Conservation (phyloP, 192 early-diverging fungal genomes). For the Coemansia brasiliensis region DNA sequence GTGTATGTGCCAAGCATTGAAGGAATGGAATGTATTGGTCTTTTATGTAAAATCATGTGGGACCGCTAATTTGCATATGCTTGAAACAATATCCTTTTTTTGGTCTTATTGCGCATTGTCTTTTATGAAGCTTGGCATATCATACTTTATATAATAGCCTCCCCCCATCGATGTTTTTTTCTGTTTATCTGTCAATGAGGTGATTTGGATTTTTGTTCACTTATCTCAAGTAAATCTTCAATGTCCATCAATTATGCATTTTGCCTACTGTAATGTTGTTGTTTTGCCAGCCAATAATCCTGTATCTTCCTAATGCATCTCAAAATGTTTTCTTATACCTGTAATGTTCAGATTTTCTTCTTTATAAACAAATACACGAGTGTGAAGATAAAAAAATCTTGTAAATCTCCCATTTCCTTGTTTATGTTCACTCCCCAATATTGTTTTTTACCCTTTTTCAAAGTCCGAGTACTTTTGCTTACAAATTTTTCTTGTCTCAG, state of each 20-base stretch:
- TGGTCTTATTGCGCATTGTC: too few species aligned
- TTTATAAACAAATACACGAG: neutral
- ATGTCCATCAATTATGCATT: conserved; percentile 8
- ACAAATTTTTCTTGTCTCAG: neutral
- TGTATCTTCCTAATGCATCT: neutral
- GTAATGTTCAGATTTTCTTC: conserved; percentile 4
- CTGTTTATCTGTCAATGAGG: neutral
- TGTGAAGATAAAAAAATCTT: neutral
- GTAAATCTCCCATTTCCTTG: neutral
- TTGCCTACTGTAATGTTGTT: conserved; percentile 7
- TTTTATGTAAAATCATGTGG: too few species aligned
- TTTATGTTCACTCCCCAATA: neutral
- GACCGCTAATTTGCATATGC: too few species aligned
- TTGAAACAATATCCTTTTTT: too few species aligned
- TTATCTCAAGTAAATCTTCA: neutral
- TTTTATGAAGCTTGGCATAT: too few species aligned
- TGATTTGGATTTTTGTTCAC: neutral
- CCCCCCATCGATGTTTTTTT: too few species aligned
- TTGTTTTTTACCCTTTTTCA: too few species aligned
- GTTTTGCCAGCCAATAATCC: conserved; percentile 16
- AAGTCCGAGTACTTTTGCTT: neutral
- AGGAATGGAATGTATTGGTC: too few species aligned
- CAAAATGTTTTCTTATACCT: neutral
- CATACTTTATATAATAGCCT: too few species aligned
- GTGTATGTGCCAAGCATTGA: too few species aligned